Base-by-base conservation (phyloP, 306 rosid genomes). In the Malus asiatica region DNA sequence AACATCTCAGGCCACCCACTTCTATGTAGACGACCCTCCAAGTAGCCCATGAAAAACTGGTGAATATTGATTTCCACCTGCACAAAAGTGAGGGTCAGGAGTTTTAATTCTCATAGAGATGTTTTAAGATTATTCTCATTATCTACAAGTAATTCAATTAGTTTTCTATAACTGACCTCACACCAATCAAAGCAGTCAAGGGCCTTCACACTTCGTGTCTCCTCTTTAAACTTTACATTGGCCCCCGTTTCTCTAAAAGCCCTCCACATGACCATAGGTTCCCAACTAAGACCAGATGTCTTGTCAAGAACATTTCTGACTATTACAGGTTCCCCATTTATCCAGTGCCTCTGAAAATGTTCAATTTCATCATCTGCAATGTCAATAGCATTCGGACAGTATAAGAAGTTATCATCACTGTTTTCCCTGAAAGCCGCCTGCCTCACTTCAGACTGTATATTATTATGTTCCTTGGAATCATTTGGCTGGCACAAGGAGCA, bases 191-290 rank as follows among this genome's bases (percentile, higher is more conserved):
- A 73, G 82, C 88, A 85, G 76, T 85, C 86, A 66, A 85, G 45
- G 68, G 88, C 88, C 70, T 68, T 75, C 40, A 81, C 80, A 74
- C 83, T 81, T 52, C 44, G 38, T 8, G 85, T 80, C 78, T 78
- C 88, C 88, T 84, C 88, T 81, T 81, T 81, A 77, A 84, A 81
- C 80, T 77, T 81, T 30, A 58, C 82, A 45, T 77, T 84, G 13
- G 83, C 72, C 45, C 85, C 88, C 1, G 82, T 80, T 80, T 83
- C 84, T 76, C 83, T 81, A 20, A 84, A 78, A 71, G 88, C 88
- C 66, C 88, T 77, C 86, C 88, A 85, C 88, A 85, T 82, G 40
- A 85, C 88, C 86, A 85, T 80, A 7, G 88, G 88, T 68, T 85
- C 88, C 88, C 88, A 85, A 73, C 88, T 85, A 75, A 85, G 84